phyloP scores from a whole-genome alignment of 306 rosid genomes.

The Ammopiptanthus mongolicus region DNA sequence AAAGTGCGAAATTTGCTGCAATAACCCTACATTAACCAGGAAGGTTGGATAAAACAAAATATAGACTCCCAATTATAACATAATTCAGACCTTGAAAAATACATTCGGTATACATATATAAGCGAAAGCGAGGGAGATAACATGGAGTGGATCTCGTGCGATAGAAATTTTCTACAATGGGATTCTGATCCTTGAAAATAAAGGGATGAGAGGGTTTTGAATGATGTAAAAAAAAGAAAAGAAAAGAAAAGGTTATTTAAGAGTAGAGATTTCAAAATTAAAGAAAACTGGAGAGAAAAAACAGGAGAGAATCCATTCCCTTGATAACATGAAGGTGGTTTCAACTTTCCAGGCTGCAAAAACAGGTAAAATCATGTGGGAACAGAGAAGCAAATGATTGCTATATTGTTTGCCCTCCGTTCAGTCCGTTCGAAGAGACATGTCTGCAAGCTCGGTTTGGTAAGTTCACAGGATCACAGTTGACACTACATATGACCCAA shows the following conservation, averaged over 20 bases:
- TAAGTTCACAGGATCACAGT: conserved; percentile 17
- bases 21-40: not conserved
- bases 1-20: not conserved
- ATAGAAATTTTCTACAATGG: too few relatives aligned
- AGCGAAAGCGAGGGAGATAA: not conserved
- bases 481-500: not conserved
- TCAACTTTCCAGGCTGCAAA: conserved; percentile 23
- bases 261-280: too few relatives aligned
- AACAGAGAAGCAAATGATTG: conserved; percentile 18
- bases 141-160: too few relatives aligned
- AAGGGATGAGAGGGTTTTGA: too few relatives aligned
- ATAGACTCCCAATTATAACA: not conserved
- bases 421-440: not conserved
- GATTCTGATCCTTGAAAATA: too few relatives aligned
- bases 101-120: not conserved
- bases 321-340: not conserved
- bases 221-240: too few relatives aligned
- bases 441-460: not conserved
- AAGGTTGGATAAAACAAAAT: not conserved
- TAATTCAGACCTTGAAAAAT: not conserved
- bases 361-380: conserved; percentile 2
- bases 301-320: too few relatives aligned
- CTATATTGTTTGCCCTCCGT: not conserved
- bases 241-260: too few relatives aligned
- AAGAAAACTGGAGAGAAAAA: too few relatives aligned